These are phyloP conservation scores for Pseudogymnoascus sp. DNA, from an alignment of 2,329 filamentous ascomycete genomes.

Conservation along the genomic window DNA sequence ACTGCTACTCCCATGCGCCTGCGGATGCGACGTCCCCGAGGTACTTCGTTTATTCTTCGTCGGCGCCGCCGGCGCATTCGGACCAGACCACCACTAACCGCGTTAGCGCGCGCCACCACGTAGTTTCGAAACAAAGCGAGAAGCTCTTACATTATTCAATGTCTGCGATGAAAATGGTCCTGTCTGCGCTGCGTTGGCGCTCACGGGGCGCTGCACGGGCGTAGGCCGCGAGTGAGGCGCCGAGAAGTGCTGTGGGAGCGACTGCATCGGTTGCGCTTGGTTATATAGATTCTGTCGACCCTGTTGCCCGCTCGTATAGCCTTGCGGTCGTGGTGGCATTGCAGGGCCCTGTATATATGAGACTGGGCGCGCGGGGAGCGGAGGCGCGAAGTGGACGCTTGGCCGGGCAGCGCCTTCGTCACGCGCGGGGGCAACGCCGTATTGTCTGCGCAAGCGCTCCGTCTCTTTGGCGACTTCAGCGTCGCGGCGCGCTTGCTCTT, in stretches of 20 bases:
- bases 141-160: slow-evolving; percentile 8
- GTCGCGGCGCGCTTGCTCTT: slow-evolving; percentile 47
- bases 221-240: slow-evolving; percentile 22
- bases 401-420: slow-evolving; percentile 1
- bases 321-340: not conserved
- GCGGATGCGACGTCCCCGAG: not conserved
- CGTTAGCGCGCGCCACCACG: not conserved
- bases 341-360: not conserved
- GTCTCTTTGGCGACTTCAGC: slow-evolving; percentile 70
- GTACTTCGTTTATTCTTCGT: not conserved
- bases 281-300: not conserved
- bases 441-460: slow-evolving; percentile 63
- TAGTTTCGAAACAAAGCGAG: not conserved
- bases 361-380: slow-evolving; percentile 13
- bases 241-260: slow-evolving; percentile 20
- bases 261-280: slow-evolving; percentile 6
- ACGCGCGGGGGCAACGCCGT: slow-evolving; percentile 37
- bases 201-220: slow-evolving; percentile 22
- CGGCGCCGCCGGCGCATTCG: not conserved
- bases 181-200: slow-evolving; percentile 14
- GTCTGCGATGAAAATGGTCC: slow-evolving; percentile 9
- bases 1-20: not conserved
- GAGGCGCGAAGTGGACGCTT: slow-evolving; percentile 12
- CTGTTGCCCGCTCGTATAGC: not conserved
- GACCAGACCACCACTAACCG: slow-evolving; percentile 1